Base-by-base conservation (phyloP, 768 basidiomycete species). In the Pholiota molesta region DNA sequence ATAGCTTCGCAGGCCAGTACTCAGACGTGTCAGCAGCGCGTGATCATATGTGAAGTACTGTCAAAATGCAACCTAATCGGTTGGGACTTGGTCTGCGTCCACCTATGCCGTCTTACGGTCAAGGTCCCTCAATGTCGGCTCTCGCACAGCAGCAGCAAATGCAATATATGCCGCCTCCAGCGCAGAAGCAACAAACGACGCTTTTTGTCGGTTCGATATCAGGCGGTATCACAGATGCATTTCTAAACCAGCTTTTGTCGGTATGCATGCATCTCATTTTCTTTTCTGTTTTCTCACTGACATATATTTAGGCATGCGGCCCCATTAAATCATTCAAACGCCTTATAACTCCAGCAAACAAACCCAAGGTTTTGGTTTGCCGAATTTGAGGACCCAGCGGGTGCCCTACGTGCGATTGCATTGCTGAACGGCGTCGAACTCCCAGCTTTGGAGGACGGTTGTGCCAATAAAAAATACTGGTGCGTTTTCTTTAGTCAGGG, bases 311-410 rank as follows among this genome's bases (percentile, higher is more conserved):
- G 96, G 89, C 95, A 29, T 98, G 95, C 68, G 97, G 97, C 14
- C 86, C 89, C 3, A 80, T 98, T 62, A 87, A 88, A 62, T 94
- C 92, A 0, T 92, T 99, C 78, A 98, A 96, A 68, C 89, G 96
- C 16, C 87, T 96, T 23, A 92, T 93, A 51, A 96, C 95, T 1
- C 93, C 95, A 26, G 89, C 92, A 17, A 94, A 96, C 70, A 94
- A 96, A 74, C 92, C 96, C 93, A 96, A 78, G 95, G 94, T 2
- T 99, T 99, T 71, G 97, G 96, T 10, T 99, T 99, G 97, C 94
- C 53, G 93, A 97, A 73, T 99, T 86, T 71, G 92, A 96, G 72
- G 96, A 96, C 58, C 94, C 97, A 14, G 92, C 96, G 72, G 88
- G 90, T 62, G 95, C 97, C 3, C 76, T 96, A 63, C 83, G 96